Conservation (phyloP, 1,284 basidiomycete species). For the Ganoderma leucocontextum region DNA sequence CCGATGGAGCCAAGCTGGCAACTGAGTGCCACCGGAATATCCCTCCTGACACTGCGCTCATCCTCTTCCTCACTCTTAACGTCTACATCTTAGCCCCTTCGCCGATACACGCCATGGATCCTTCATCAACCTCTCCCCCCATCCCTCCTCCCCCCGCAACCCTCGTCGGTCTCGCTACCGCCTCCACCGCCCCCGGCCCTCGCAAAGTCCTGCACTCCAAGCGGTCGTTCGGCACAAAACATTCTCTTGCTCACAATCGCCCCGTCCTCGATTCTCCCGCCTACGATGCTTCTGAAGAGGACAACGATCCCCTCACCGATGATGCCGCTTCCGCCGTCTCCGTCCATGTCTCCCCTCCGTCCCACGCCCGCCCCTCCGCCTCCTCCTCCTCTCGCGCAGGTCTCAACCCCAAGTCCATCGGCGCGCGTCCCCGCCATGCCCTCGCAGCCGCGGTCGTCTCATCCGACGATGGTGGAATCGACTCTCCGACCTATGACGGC, state of each 20-base stretch:
- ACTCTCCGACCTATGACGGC: constrained; percentile 89
- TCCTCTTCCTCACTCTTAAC: neutral
- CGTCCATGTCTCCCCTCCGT: constrained; percentile 44
- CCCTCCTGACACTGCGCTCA: neutral
- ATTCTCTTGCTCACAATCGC: constrained; percentile 48
- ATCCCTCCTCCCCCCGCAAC: constrained; percentile 10
- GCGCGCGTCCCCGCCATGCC: constrained; percentile 29
- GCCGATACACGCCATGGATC: constrained; percentile 20
- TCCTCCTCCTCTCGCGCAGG: constrained; percentile 31
- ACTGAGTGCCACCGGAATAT: too few species aligned
- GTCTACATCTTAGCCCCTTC: neutral
- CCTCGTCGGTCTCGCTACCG: neutral
- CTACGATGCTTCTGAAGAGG: constrained; percentile 84
- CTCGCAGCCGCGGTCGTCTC: constrained; percentile 65
- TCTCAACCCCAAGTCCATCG: constrained; percentile 10
- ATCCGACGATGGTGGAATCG: constrained; percentile 73
- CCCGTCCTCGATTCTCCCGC: constrained; percentile 68
- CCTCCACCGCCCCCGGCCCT: constrained; percentile 13
- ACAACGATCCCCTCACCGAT: constrained; percentile 84
- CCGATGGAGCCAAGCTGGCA: neutral
- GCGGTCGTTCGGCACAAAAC: constrained; percentile 66
- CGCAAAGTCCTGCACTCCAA: constrained; percentile 65
- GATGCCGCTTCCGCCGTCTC: constrained; percentile 66
- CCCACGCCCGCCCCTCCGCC: constrained; percentile 34
- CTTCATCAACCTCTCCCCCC: constrained; percentile 17